Evolutionary conservation across 2,329 filamentous ascomycete species (phyloP).

Genomic region (Stagonosporopsis chrysanthemi): DNA sequence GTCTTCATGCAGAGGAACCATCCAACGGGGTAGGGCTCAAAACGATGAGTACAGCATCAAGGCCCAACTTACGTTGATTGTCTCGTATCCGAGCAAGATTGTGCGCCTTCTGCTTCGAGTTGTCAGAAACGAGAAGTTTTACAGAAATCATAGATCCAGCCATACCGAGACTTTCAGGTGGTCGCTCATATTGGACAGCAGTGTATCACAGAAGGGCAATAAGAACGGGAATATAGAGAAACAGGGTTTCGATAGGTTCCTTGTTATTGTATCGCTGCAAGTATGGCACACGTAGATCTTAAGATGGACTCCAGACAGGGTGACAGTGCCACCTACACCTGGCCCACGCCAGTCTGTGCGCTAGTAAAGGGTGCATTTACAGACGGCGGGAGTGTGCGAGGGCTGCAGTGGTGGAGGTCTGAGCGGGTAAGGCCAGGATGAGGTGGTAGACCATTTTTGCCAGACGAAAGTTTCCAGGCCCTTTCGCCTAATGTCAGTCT

Average conservation of each 20-base stretch:
- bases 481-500: slow-evolving; percentile 8
- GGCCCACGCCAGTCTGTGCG: slow-evolving; percentile 30
- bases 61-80: slow-evolving; percentile 64
- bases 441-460: slow-evolving; percentile 20
- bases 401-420: slow-evolving; percentile 29
- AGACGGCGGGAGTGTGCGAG: slow-evolving; percentile 23
- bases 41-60: not conserved
- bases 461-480: slow-evolving; percentile 17
- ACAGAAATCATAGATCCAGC: not conserved
- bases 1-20: not conserved
- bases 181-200: slow-evolving; percentile 37
- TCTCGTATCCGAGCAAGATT: slow-evolving; percentile 71
- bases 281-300: slow-evolving; percentile 37
- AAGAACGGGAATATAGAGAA: slow-evolving; percentile 16
- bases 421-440: slow-evolving; percentile 28
- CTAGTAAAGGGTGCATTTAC: slow-evolving; percentile 26
- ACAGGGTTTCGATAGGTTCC: slow-evolving; percentile 24
- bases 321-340: slow-evolving; percentile 34
- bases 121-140: slow-evolving; percentile 14
- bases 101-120: slow-evolving; percentile 41
- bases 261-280: slow-evolving; percentile 28
- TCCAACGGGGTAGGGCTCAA: not conserved
- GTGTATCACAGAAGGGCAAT: slow-evolving; percentile 15
- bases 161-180: slow-evolving; percentile 34
- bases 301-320: slow-evolving; percentile 27